These are phyloP conservation scores for Mycena latifolia DNA, from an alignment of 768 basidiomycete species.

Conservation along the genomic window DNA sequence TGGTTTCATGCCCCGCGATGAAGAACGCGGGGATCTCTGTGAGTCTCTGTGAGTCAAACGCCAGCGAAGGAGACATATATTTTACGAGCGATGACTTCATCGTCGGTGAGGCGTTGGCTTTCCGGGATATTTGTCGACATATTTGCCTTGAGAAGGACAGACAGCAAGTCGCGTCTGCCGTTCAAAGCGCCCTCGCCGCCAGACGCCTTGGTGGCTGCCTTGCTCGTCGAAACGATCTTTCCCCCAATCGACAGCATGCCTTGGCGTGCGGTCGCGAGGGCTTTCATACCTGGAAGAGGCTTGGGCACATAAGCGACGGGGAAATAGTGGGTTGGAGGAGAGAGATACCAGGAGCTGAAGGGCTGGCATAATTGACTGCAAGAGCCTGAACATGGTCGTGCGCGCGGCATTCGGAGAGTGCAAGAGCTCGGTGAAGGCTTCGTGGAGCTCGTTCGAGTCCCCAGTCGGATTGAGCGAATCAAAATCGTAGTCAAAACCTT, in stretches of 20 bases:
- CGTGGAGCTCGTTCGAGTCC: slow-evolving; percentile 44
- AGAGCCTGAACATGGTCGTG: slow-evolving; percentile 24
- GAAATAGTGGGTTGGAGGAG: too few species aligned
- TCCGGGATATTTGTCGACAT: slow-evolving; percentile 60
- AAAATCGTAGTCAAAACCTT: slow-evolving; percentile 25
- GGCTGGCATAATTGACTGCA: slow-evolving; percentile 43
- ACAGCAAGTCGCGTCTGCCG: slow-evolving; percentile 58
- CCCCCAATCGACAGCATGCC: slow-evolving; percentile 54
- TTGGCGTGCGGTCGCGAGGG: slow-evolving; percentile 31
- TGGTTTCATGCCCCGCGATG: slow-evolving; percentile 46
- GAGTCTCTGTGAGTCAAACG: too few species aligned
- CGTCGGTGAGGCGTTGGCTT: slow-evolving; percentile 57
- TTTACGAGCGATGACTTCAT: slow-evolving; percentile 54
- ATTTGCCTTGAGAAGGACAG: slow-evolving; percentile 62
- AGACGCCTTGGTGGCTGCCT: slow-evolving; percentile 38
- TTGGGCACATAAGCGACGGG: background rate
- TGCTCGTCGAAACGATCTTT: slow-evolving; percentile 54
- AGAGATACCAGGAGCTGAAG: slow-evolving; percentile 43
- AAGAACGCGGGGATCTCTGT: slow-evolving; percentile 52
- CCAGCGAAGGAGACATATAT: background rate
- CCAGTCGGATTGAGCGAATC: slow-evolving; percentile 25
- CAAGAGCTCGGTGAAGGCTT: slow-evolving; percentile 49
- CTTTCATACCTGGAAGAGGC: slow-evolving; percentile 22
- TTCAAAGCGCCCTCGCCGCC: slow-evolving; percentile 36
- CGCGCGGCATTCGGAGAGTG: background rate